Percentiles rank a stretch among this genome's conserved stretches.
Conservation (phyloP, 108 stramenopile genomes). For the Mayamaea pseudoterrestris region DNA sequence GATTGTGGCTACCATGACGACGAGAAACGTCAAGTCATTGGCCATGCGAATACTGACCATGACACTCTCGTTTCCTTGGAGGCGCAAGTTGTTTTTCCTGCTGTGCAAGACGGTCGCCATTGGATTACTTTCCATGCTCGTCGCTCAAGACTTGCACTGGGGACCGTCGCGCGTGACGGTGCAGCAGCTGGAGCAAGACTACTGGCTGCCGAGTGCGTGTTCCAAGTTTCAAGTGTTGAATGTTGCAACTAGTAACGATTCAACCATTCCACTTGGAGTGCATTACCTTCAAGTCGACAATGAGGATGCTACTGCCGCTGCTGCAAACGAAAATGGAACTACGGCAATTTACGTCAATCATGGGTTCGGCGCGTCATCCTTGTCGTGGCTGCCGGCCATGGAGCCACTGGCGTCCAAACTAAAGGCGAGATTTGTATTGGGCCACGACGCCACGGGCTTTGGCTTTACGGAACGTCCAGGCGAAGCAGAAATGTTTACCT, state of each 20-base stretch:
- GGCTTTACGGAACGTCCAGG: slow-evolving; percentile 72
- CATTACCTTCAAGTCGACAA: no score
- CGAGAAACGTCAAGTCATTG: not conserved
- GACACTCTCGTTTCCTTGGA: slow-evolving; percentile 2
- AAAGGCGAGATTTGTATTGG: slow-evolving; percentile 30
- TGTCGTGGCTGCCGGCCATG: slow-evolving; percentile 49
- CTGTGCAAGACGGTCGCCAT: slow-evolving; percentile 10
- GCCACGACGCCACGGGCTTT: slow-evolving; percentile 74
- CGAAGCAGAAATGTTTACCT: slow-evolving; percentile 15
- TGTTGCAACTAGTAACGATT: not conserved
- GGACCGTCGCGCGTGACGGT: slow-evolving; percentile 49
- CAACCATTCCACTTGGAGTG: slow-evolving; percentile 27
- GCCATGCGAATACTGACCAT: not conserved
- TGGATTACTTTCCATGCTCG: slow-evolving; percentile 7
- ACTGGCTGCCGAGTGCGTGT: slow-evolving; percentile 38
- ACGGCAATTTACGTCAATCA: slow-evolving; percentile 72
- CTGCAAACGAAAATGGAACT: no score
- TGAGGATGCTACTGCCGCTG: no score
- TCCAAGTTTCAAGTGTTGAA: slow-evolving; percentile 31
- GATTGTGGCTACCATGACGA: slow-evolving; percentile 10
- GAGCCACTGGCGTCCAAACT: slow-evolving; percentile 29
- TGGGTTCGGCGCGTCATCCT: slow-evolving; percentile 75
- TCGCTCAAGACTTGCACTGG: slow-evolving; percentile 41
- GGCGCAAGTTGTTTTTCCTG: not conserved
- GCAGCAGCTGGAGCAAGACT: slow-evolving; percentile 22